Conservation (phyloP, 140 eudicot genomes). For the Flaveria floridana region DNA sequence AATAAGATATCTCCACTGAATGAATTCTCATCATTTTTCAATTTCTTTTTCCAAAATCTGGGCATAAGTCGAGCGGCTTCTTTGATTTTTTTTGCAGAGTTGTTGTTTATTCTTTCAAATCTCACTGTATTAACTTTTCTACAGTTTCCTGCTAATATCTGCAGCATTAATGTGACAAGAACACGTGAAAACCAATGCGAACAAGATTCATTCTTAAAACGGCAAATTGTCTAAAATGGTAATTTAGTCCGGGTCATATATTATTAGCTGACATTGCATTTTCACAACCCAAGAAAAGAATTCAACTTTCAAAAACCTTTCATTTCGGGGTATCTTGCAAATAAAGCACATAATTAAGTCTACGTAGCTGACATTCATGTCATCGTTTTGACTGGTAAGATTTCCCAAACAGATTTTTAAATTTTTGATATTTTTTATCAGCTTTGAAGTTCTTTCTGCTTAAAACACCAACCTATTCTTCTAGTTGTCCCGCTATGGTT, state of each 20-base stretch:
- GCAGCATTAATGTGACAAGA: conserved; percentile 33
- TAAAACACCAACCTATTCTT: neutral
- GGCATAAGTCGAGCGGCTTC: conserved; percentile 67
- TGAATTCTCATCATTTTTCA: conserved; percentile 41
- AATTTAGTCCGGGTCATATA: neutral
- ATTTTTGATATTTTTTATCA: neutral
- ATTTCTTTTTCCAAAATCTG: conserved; percentile 63
- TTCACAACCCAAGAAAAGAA: neutral
- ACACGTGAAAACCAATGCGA: neutral
- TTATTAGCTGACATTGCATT: neutral
- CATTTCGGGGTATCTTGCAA: neutral
- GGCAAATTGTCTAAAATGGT: neutral
- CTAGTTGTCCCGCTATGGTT: neutral
- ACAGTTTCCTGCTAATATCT: conserved; percentile 87
- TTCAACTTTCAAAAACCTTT: neutral
- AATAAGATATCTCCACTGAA: conserved; percentile 36
- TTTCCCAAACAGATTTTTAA: neutral
- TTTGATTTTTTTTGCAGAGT: conserved; percentile 51
- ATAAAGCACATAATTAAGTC: neutral
- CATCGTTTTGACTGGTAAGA: neutral
- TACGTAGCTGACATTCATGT: neutral
- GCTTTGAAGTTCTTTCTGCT: neutral
- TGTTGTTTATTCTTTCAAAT: conserved; percentile 60
- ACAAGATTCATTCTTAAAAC: neutral
- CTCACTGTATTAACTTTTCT: conserved; percentile 83